Evolutionary conservation across 352 stramenopile genomes (phyloP), one percentile per base, ranked within the genome.

Genomic region (Globisporangium cystogenes): DNA sequence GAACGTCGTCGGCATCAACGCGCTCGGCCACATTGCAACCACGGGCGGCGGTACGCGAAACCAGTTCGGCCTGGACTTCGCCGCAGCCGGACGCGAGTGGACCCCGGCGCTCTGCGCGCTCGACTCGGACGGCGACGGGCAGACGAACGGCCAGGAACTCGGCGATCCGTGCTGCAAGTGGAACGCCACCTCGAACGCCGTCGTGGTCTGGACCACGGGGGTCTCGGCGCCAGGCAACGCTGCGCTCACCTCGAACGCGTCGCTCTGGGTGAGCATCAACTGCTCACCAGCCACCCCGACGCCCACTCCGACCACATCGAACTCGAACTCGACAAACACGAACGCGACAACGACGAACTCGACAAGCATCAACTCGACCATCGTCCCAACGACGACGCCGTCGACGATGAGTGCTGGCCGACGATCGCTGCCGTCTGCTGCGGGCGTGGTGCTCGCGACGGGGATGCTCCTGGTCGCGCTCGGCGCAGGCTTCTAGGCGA

Each of bases 141-240:
- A n/a, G 62, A 70, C 29, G 59, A 86, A 86, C 59, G 74, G 74
- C n/a, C 53, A 80, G 51, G 74, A 86, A 40, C 64, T 86, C 8
- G 74, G 71, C 14, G 74, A 86, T 49, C 74, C 74, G 16, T 61
- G 62, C 55, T 86, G 74, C 42, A 33, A 47, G 42, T 33, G 47
- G 31, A 31, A 33, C 21, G 31, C 21, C 11, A 26, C 23, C 1
- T n/a, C 35, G 35, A 37, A 53, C 16, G 16, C 16, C 1, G 29
- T 12, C 0, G 36, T 53, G 20, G 1, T 26, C 20, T 69, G 53
- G 39, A 60, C 56, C 14, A 16, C 10, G 4, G 55, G 20, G 16
- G 33, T 70, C 18, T 67, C 65, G 5, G 33, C 64, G 26, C 57
- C 60, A 5, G 42, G 48, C 10, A 53, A 68, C 39, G 43, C 50